Conservation (phyloP, 441 rosid species). For the Pelargonium cotyledonis region DNA sequence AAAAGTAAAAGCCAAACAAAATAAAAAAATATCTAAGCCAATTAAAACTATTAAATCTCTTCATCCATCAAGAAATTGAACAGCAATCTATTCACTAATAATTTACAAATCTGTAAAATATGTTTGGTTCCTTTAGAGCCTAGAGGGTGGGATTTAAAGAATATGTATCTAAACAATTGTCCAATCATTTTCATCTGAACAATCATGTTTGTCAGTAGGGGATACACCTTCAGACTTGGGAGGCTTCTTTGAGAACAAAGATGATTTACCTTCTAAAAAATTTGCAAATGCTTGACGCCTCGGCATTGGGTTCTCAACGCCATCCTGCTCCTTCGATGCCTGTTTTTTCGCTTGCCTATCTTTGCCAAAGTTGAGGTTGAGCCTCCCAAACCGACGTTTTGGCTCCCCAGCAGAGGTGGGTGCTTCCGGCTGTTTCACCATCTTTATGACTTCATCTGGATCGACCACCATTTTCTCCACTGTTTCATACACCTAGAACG, state of each 20-base stretch:
- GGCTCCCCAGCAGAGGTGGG: slow-evolving; percentile 25
- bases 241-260: slow-evolving; percentile 50
- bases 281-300: slow-evolving; percentile 45
- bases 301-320: slow-evolving; percentile 29
- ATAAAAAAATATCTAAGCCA: not conserved
- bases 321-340: slow-evolving; percentile 31
- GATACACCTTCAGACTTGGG: slow-evolving; percentile 38
- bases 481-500: slow-evolving; percentile 52
- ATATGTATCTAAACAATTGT: slow-evolving; percentile 30
- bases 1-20: not conserved
- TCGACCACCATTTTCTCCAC: slow-evolving; percentile 50
- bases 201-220: slow-evolving; percentile 8
- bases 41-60: not conserved
- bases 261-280: slow-evolving; percentile 61
- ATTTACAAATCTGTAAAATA: slow-evolving; percentile 44
- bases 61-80: not conserved
- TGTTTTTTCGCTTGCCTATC: slow-evolving; percentile 34
- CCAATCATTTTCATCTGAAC: slow-evolving; percentile 38
- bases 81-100: slow-evolving; percentile 15
- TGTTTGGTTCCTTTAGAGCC: slow-evolving; percentile 14
- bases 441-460: slow-evolving; percentile 56
- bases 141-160: not conserved
- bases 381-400: slow-evolving; percentile 39
- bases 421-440: slow-evolving; percentile 37
- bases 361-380: slow-evolving; percentile 44